These are phyloP conservation scores for Solanum hybrid DNA, from an alignment of 305 asterid genomes.

Conservation along the genomic window DNA sequence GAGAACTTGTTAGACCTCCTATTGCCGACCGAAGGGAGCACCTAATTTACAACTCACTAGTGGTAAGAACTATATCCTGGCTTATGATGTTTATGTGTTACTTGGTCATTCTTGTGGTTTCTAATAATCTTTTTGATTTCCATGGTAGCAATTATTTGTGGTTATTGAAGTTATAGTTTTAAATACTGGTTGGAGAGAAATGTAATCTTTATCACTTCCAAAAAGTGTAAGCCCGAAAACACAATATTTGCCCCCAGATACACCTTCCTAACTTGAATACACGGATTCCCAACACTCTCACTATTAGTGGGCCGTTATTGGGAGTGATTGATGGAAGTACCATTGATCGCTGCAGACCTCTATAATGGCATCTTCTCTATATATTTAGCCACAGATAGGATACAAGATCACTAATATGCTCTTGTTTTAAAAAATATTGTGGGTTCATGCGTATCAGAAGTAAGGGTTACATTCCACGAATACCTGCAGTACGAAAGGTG, in stretches of 20 bases:
- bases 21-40: slow-evolving; percentile 97
- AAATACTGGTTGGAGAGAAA: neutral
- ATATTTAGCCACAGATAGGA: neutral
- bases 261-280: neutral
- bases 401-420: neutral
- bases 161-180: neutral
- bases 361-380: neutral
- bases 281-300: neutral
- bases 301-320: no score
- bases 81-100: neutral
- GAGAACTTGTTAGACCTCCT: slow-evolving; percentile 87
- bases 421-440: neutral
- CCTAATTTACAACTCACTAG: slow-evolving; percentile 77
- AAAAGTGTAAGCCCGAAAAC: neutral
- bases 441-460: neutral
- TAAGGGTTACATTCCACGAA: neutral
- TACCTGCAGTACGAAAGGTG: neutral
- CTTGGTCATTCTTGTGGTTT: neutral
- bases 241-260: neutral
- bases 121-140: neutral
- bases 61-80: slow-evolving; percentile 47
- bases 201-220: neutral
- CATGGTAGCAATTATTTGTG: neutral
- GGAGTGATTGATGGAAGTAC: neutral
- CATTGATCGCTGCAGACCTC: neutral